A percentile compares a stretch with the other conserved stretches of the same genome.
Conservation (phyloP, 208 protist genomes). For the Trypanosoma theileri region DNA sequence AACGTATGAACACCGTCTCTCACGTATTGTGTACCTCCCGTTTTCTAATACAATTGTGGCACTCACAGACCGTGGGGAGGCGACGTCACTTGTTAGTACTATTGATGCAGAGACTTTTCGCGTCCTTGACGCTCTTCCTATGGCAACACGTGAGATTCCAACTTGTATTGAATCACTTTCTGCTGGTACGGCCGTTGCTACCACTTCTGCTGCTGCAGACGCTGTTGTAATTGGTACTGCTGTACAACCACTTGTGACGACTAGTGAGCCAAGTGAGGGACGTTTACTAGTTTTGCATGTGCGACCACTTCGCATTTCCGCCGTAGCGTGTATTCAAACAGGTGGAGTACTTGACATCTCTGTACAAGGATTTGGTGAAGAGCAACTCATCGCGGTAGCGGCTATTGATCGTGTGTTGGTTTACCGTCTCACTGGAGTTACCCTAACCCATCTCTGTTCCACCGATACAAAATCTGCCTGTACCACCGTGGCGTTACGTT, state of each 20-base stretch:
- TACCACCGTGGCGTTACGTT: constrained; percentile 38
- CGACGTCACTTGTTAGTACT: constrained; percentile 19
- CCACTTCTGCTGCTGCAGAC: not conserved
- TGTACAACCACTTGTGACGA: not conserved
- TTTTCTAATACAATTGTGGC: constrained; percentile 21
- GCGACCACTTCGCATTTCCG: constrained; percentile 23
- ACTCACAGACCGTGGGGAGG: constrained; percentile 19
- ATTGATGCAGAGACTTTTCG: constrained; percentile 25
- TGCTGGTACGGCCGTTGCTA: not conserved
- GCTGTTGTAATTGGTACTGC: constrained; percentile 24
- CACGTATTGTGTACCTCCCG: constrained; percentile 20
- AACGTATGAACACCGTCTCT: constrained; percentile 21
- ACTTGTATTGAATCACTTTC: constrained; percentile 20
- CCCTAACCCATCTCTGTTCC: constrained; percentile 23
- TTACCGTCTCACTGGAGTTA: constrained; percentile 29
- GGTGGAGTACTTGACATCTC: constrained; percentile 24
- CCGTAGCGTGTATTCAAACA: constrained; percentile 6
- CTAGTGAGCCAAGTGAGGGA: constrained; percentile 7
- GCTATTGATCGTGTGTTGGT: constrained; percentile 30
- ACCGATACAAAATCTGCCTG: constrained; percentile 22
- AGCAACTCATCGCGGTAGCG: constrained; percentile 34
- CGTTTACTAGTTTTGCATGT: constrained; percentile 23
- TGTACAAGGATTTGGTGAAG: constrained; percentile 17
- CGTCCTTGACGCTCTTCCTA: constrained; percentile 20
- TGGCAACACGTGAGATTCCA: constrained; percentile 19